phyloP scores from a whole-genome alignment of 345 rosid species.

The Eucalyptus curtisii region DNA sequence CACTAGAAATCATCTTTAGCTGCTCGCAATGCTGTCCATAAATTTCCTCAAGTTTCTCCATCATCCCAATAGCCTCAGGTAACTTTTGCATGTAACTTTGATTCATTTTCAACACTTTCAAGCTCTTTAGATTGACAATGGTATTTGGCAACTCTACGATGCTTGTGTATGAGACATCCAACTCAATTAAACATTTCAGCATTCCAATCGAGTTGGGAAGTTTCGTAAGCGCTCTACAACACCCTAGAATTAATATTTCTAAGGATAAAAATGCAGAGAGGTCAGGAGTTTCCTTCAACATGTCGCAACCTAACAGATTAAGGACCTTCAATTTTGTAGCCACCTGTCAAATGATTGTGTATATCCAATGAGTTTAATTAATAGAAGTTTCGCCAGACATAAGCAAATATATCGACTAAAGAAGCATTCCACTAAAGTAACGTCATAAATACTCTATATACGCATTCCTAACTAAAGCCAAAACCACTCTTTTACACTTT shows the following conservation, averaged over 20 bases:
- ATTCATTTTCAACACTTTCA: not conserved
- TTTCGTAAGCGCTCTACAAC: fast-evolving
- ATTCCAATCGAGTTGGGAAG: not conserved
- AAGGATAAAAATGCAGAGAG: not conserved
- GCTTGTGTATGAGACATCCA: not conserved
- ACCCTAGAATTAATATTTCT: not conserved
- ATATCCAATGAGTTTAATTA: not conserved
- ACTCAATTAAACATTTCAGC: not conserved
- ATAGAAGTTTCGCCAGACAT: not conserved
- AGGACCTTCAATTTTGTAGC: not conserved
- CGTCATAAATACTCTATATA: not conserved
- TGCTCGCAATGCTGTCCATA: fast-evolving
- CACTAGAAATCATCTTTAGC: not conserved
- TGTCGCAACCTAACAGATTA: fast-evolving
- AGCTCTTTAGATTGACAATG: not conserved
- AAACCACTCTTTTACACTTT: not conserved
- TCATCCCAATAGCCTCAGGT: not conserved
- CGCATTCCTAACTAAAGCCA: not conserved
- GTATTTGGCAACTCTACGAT: not conserved
- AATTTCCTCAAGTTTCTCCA: not conserved
- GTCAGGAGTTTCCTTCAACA: not conserved
- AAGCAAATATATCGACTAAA: not conserved
- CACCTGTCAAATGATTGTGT: not conserved
- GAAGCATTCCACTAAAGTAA: not conserved
- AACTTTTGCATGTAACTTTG: not conserved